phyloP scores from a whole-genome alignment of 2,329 filamentous ascomycete genomes.

The Cladosporium sphaerospermum region DNA sequence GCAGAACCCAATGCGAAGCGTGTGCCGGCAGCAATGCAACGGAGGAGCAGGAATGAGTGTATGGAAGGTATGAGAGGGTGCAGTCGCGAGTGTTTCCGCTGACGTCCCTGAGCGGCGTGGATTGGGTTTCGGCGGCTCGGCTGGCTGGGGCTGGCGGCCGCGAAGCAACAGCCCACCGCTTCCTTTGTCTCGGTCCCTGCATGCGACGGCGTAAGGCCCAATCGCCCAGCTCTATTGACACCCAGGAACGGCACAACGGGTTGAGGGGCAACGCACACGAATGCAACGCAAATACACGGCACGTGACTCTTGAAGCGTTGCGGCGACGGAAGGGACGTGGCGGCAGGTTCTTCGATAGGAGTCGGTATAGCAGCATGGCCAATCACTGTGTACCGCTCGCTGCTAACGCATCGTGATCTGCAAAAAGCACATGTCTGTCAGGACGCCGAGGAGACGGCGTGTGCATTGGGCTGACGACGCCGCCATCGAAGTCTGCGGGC shows the following conservation, averaged over 20 bases:
- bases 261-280: neutral
- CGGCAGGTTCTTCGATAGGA: no score
- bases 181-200: neutral
- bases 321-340: no score
- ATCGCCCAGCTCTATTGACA: neutral
- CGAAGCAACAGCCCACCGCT: neutral
- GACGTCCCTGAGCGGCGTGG: neutral
- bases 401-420: no score
- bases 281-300: neutral
- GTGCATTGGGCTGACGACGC: no score
- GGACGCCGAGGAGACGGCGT: no score
- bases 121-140: neutral
- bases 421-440: no score
- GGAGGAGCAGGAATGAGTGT: neutral
- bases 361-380: no score
- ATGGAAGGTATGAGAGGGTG: neutral
- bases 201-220: neutral
- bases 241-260: neutral
- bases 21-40: no score
- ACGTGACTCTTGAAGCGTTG: no score
- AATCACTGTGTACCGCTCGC: no score
- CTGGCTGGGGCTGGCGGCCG: neutral
- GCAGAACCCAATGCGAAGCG: no score
- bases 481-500: no score
- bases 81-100: neutral